Conservation (phyloP, 2,329 filamentous ascomycete species). For the Talaromyces pinophilus region DNA sequence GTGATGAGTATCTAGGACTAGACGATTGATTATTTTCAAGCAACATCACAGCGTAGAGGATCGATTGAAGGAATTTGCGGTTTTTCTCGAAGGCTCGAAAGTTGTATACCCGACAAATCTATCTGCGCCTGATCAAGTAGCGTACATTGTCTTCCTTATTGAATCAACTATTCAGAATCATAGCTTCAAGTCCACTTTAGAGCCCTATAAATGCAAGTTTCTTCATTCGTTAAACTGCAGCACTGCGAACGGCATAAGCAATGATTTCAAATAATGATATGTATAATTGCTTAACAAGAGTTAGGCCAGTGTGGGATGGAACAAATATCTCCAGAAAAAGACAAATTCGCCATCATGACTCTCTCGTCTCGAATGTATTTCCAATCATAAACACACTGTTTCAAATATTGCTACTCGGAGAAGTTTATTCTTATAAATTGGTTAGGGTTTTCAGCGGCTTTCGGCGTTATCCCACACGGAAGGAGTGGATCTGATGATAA, state of each 20-base stretch:
- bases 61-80: not conserved
- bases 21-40: not conserved
- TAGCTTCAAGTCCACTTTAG: not conserved
- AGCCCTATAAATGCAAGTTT: not conserved
- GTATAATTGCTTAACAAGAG: not conserved
- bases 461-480: not conserved
- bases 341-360: not conserved
- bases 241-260: not conserved
- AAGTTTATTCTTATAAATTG: not conserved
- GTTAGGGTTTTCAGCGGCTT: not conserved
- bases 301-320: not conserved
- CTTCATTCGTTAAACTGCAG: not conserved
- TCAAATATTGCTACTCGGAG: not conserved
- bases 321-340: not conserved
- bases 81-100: no score
- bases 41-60: not conserved
- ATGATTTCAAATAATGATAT: not conserved
- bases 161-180: not conserved
- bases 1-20: not conserved
- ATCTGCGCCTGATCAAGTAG: not conserved
- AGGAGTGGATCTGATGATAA: not conserved
- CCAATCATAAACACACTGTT: not conserved
- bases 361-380: not conserved
- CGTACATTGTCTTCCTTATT: not conserved
- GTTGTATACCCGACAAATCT: not conserved